These are phyloP conservation scores for Glycine latifolia DNA, from an alignment of 306 rosid genomes.

Conservation along the genomic window DNA sequence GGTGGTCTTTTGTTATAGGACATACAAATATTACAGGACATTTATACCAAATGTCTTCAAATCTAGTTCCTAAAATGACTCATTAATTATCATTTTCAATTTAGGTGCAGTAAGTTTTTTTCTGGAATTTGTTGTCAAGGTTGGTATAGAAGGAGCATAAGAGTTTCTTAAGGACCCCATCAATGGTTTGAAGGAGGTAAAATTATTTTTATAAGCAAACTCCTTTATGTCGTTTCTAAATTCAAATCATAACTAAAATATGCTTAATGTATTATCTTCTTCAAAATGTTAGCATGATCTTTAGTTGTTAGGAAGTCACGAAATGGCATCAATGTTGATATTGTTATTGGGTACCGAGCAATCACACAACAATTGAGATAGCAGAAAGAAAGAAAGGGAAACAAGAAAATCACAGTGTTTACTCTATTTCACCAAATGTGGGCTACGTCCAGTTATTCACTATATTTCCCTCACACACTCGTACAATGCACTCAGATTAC, in stretches of 20 bases:
- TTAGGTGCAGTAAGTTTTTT: slow-evolving; percentile 82
- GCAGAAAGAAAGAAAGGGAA: no score
- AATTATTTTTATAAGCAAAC: slow-evolving; percentile 3
- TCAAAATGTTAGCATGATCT: no score
- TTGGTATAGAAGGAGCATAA: slow-evolving; percentile 80
- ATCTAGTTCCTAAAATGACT: slow-evolving; percentile 23
- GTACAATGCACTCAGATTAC: no score
- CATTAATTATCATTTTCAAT: slow-evolving; percentile 41
- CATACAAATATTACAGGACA: slow-evolving; percentile 2
- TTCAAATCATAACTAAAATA: slow-evolving; percentile 24
- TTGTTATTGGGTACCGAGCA: no score
- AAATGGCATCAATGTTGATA: no score
- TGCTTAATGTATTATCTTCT: not conserved
- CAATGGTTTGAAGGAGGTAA: slow-evolving; percentile 84
- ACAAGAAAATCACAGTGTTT: no score
- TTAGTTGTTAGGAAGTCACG: no score
- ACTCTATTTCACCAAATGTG: no score
- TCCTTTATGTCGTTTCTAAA: slow-evolving; percentile 29
- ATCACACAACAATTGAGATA: no score
- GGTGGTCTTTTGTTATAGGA: slow-evolving; percentile 25
- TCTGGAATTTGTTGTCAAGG: slow-evolving; percentile 76
- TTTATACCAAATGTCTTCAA: slow-evolving; percentile 16
- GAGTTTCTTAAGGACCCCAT: slow-evolving; percentile 81
- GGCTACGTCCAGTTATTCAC: no score
- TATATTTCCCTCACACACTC: no score